Conservation (phyloP, 305 asterid genomes). For the Ilex paraguariensis region DNA sequence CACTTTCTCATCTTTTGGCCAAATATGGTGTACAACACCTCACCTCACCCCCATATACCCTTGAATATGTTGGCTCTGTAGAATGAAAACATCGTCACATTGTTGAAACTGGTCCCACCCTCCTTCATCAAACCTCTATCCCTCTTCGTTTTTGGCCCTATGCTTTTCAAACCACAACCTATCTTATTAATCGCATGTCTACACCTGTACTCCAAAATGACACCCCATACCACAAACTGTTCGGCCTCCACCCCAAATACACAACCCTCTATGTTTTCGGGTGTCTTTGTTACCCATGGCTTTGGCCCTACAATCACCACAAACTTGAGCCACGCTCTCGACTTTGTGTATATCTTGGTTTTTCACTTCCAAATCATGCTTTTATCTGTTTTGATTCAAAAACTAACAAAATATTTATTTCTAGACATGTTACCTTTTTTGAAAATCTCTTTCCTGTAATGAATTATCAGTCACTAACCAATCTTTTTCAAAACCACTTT, state of each 20-base stretch:
- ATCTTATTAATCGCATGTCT: neutral
- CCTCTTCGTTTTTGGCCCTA: neutral
- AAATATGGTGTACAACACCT: neutral
- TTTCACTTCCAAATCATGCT: neutral
- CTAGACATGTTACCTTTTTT: neutral
- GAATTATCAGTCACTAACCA: neutral
- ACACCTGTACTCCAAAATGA: neutral
- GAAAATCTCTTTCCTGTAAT: neutral
- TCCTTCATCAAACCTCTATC: neutral
- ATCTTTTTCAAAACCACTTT: no score
- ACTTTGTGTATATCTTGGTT: neutral
- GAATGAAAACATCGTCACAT: neutral
- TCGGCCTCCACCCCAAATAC: no score
- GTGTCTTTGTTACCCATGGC: no score
- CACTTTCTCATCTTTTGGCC: neutral
- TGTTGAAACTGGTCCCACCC: neutral
- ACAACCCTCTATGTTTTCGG: no score
- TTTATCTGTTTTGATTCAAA: neutral
- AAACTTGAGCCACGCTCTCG: neutral
- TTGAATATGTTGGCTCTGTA: neutral
- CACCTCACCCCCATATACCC: neutral
- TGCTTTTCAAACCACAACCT: neutral
- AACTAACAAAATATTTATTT: neutral
- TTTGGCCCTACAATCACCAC: no score
- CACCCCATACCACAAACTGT: neutral